Evolutionary conservation across 108 stramenopile genomes (phyloP).

Genomic region (Mediolabrus comicus): DNA sequence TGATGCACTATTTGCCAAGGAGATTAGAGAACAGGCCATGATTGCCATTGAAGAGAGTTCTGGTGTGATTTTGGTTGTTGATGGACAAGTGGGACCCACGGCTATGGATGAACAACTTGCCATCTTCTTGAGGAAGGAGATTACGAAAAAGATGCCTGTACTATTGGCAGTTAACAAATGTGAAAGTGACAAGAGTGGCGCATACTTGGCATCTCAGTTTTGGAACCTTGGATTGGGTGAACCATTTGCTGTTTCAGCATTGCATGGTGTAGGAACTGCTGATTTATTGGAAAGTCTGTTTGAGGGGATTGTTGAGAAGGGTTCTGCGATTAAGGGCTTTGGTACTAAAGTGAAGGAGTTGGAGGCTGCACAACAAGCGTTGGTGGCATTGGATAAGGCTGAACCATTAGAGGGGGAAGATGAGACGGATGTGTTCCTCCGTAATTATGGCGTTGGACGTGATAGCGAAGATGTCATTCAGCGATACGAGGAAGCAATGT

Average conservation of each 20-base stretch:
- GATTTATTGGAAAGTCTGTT: constrained; percentile 90
- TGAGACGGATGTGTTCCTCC: constrained; percentile 67
- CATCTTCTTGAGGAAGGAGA: constrained; percentile 84
- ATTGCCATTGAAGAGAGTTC: constrained; percentile 90
- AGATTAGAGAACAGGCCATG: constrained; percentile 93
- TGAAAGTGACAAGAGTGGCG: constrained; percentile 83
- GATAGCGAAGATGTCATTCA: constrained; percentile 54
- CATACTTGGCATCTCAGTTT: constrained; percentile 86
- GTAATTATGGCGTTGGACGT: constrained; percentile 70
- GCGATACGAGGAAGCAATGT: constrained; percentile 77
- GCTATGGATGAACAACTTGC: constrained; percentile 86
- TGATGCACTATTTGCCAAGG: constrained; percentile 89
- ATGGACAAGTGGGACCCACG: constrained; percentile 86
- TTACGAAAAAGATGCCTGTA: constrained; percentile 77
- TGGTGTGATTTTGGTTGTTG: constrained; percentile 91
- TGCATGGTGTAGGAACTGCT: constrained; percentile 96
- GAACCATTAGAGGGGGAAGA: constrained; percentile 76
- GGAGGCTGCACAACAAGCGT: constrained; percentile 58
- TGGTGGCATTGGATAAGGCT: constrained; percentile 51
- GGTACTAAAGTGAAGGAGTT: constrained; percentile 80
- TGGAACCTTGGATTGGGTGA: constrained; percentile 96
- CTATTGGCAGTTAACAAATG: constrained; percentile 96
- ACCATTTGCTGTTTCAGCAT: constrained; percentile 91
- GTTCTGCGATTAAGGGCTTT: constrained; percentile 69
- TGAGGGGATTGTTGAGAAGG: constrained; percentile 71